These are phyloP conservation scores for Lyophyllum atratum DNA, from an alignment of 768 basidiomycete genomes.

Conservation along the genomic window DNA sequence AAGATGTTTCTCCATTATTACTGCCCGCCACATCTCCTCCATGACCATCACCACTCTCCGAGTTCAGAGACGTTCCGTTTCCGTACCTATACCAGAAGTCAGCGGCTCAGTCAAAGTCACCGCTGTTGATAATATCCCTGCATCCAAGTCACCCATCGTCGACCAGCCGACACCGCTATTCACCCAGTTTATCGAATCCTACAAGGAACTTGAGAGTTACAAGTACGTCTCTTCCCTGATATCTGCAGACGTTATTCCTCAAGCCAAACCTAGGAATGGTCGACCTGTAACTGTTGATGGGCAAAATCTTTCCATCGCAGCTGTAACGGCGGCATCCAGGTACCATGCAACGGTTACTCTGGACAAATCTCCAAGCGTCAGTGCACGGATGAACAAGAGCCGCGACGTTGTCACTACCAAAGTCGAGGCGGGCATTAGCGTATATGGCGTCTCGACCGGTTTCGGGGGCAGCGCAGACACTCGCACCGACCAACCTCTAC, in stretches of 20 bases:
- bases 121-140: conserved; percentile 15
- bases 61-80: conserved; percentile 25
- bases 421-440: conserved; percentile 63
- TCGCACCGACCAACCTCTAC: conserved; percentile 70
- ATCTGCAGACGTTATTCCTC: background rate
- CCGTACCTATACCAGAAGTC: conserved; percentile 23
- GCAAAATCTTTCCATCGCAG: conserved; percentile 69
- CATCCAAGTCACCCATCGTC: conserved; percentile 17
- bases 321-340: conserved; percentile 76
- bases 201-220: conserved; percentile 64
- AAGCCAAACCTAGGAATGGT: conserved; percentile 49
- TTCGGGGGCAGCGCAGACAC: conserved; percentile 92
- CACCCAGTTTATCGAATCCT: conserved; percentile 56
- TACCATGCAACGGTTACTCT: conserved; percentile 55
- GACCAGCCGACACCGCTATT: conserved; percentile 40
- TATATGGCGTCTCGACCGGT: conserved; percentile 84
- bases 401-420: conserved; percentile 67
- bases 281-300: conserved; percentile 68
- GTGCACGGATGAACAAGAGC: conserved; percentile 59
- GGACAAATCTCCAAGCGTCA: conserved; percentile 47
- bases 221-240: conserved; percentile 42
- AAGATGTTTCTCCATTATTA: conserved; percentile 6
- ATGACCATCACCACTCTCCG: conserved; percentile 22
- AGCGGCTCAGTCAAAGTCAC: conserved; percentile 23
- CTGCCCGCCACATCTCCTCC: conserved; percentile 23